Evolutionary conservation across 2,329 filamentous ascomycete genomes (phyloP), one percentile per base, ranked within the genome.

Genomic region (Neurospora sp.): DNA sequence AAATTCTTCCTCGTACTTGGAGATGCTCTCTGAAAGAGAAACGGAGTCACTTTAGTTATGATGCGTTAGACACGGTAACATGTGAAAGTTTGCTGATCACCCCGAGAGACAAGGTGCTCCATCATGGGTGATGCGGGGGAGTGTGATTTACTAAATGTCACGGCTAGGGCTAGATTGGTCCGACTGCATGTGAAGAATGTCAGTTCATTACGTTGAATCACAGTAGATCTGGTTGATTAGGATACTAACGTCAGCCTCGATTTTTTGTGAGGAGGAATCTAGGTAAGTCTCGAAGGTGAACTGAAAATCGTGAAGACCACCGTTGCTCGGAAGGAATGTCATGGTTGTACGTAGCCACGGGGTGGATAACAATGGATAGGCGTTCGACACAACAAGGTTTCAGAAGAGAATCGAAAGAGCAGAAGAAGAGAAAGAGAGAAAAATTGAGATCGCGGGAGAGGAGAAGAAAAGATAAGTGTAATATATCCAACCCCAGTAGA

Each of bases 1-100:
- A 40, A 78, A 78, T 57, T 77, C 74, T 46, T 76, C 72, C 52
- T 75, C 74, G 68, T 72, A 76, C 19, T 70, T 73, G 68, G 73
- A 74, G n/a, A 79, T 76, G 72, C 77, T 78, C 11, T 79, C 78
- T 5, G 75, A 76, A 12, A 78, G 66, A 10, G 77, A 79, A 15
- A 73, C 72, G 15, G 74, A 72, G 57, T 77, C 74, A 69, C 76
- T 77, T 62, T 4, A 62, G 52, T 62, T 62, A 28, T 17, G 4
- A 62, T 17, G 52, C 15, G 52, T 62, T 62, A 62, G 52, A 62
- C 6, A 62, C 8, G 15, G n/a, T 62, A 15, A 36, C 52, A 36
- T 36, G 52, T 62, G 28, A 62, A 17, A 33, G 3, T 62, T 62
- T 62, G 15, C 52, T 15, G 28, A n/a, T 36, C 15, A 3, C 52